phyloP scores from a whole-genome alignment of 768 basidiomycete species.

The Collybiopsis luxurians region DNA sequence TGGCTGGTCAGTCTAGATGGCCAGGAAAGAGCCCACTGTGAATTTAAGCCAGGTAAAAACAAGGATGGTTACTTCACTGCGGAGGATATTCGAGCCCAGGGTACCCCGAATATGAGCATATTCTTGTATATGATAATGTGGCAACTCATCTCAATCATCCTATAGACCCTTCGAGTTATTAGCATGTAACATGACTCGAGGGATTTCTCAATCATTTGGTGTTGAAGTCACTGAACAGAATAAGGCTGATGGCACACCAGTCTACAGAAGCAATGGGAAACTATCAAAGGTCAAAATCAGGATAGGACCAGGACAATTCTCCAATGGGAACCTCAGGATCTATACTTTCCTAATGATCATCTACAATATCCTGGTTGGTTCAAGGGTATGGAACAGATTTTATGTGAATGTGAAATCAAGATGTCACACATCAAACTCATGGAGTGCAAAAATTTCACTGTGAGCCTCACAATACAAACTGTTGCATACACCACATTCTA shows the following conservation, averaged over 20 bases:
- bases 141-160: background rate
- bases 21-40: background rate
- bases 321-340: conserved; percentile 3
- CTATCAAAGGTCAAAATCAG: conserved; percentile 14
- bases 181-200: conserved; percentile 10
- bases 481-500: too few relatives aligned
- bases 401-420: conserved; percentile 5
- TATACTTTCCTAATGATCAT: conserved; percentile 16
- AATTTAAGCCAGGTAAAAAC: background rate
- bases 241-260: conserved; percentile 12
- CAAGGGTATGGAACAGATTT: conserved; percentile 15
- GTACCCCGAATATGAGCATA: background rate
- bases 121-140: background rate
- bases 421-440: too few relatives aligned
- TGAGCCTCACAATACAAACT: too few relatives aligned
- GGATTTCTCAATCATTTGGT: too few relatives aligned
- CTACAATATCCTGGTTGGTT: conserved; percentile 15
- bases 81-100: conserved; percentile 10
- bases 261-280: conserved; percentile 14
- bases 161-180: background rate
- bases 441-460: too few relatives aligned
- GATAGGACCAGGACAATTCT: conserved; percentile 7
- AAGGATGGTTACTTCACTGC: background rate
- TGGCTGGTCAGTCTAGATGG: background rate
- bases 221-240: conserved; percentile 13